Evolutionary conservation across 1,139 yeast species (phyloP).

Genomic region (Suhomyces bokatorum): DNA sequence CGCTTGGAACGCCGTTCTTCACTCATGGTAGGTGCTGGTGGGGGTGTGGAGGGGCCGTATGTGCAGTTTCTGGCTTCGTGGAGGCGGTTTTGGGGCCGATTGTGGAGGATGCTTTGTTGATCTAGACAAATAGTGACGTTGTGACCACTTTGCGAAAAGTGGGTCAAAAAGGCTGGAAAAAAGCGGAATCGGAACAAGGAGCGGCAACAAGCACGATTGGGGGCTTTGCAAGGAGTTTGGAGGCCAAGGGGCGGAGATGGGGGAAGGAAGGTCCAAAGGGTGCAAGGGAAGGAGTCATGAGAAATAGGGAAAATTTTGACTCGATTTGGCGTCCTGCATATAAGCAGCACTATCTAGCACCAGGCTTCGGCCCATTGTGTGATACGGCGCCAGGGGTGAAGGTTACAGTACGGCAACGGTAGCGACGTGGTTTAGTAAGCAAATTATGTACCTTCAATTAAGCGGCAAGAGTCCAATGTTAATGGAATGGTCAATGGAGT

Average conservation of each 20-base stretch:
- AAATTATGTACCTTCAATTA: not conserved
- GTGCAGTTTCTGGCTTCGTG: not conserved
- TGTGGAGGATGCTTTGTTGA: no score
- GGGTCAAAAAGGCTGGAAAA: not conserved
- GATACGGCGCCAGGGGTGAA: no score
- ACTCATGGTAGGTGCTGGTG: not conserved
- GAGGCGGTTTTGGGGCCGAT: not conserved
- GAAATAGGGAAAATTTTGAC: constrained; percentile 10
- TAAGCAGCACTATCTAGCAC: not conserved
- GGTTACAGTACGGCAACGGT: no score
- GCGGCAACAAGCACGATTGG: no score
- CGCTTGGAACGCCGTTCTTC: constrained; percentile 6
- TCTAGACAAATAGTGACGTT: no score
- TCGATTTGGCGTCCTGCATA: constrained; percentile 10
- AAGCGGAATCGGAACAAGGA: not conserved
- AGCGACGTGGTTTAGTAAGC: no score
- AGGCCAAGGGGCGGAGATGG: not conserved
- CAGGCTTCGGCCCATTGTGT: not conserved
- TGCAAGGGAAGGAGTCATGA: constrained; percentile 11
- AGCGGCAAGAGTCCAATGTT: no score
- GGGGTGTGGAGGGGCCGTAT: not conserved
- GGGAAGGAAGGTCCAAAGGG: not conserved
- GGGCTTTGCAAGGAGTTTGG: not conserved
- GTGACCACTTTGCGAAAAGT: no score
- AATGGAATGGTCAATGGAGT: no score